Evolutionary conservation across 306 rosid genomes (phyloP), one percentile per base, ranked within the genome.

Genomic region (Cicer chorassanicum): DNA sequence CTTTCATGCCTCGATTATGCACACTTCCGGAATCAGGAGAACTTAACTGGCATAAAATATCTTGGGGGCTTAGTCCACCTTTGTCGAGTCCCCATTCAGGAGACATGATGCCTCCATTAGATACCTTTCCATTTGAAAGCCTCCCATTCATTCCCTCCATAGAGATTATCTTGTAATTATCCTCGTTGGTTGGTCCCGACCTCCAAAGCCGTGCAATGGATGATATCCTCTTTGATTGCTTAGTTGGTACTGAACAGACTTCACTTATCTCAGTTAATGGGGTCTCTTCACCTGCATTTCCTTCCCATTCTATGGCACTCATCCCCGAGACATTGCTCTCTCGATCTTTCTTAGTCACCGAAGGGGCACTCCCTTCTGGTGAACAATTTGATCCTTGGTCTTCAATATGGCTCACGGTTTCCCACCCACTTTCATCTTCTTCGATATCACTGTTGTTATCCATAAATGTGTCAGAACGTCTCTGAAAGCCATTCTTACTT

Each of bases 381-480:
- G 97, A 91, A 82, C 66, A 87, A 84, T 91, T 85, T 10, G 98
- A 93, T 72, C 90, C 96, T 85, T 93, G 96, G 80, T 93, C 97
- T 78, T 93, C 98, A 16, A 73, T 55, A 75, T 89, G 96, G 86
- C 98, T 93, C 43, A 84, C 97, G 9, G 96, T 93, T 84, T 93
- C 98, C 98, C 98, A 93, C 75, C 97, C 98, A 84, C 98, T 93
- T 80, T 89, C 98, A 68, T 93, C 97, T 50, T 89, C 93, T 78
- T 90, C 97, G 38, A 89, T 50, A 24, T 91, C 96, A 49, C 87
- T 87, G 56, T 86, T 84, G 39, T 86, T 86, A 74, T 85, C 89
- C 62, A 81, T 43, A 62, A 45, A 91, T 53, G 76, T 68, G 79
- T 77, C 81, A 2, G 86, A 38, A 68, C 68, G 81, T 74, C 88